Evolutionary conservation across 2,329 filamentous ascomycete genomes (phyloP).

Genomic region (Diaporthe capsici): DNA sequence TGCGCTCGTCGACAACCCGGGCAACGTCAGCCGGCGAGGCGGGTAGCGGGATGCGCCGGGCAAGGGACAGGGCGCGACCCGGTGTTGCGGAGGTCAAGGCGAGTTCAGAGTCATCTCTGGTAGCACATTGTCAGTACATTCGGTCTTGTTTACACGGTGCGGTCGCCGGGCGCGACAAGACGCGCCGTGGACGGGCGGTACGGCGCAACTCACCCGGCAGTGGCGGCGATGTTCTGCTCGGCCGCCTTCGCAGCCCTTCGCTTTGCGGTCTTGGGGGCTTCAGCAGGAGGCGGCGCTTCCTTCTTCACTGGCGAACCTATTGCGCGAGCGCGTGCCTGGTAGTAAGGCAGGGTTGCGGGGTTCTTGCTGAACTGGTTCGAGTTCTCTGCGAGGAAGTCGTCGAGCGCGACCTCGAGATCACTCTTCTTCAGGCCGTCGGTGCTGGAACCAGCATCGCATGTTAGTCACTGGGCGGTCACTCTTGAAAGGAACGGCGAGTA

Average conservation of each 20-base stretch:
- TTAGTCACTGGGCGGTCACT: slow-evolving; percentile 8
- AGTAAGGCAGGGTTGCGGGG: slow-evolving; percentile 80
- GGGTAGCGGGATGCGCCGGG: slow-evolving; percentile 78
- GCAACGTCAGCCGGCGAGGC: slow-evolving; percentile 85
- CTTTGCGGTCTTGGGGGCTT: slow-evolving; percentile 60
- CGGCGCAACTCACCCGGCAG: slow-evolving; percentile 57
- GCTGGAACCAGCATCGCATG: slow-evolving; percentile 58
- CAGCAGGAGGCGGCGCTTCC: slow-evolving; percentile 58
- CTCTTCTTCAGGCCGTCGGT: slow-evolving; percentile 80
- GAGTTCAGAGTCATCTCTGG: slow-evolving; percentile 54
- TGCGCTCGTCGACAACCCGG: slow-evolving; percentile 80
- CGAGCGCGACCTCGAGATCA: slow-evolving; percentile 82
- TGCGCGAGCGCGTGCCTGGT: slow-evolving; percentile 74
- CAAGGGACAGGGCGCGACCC: slow-evolving; percentile 66
- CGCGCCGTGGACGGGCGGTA: slow-evolving; percentile 6
- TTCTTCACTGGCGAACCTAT: slow-evolving; percentile 74
- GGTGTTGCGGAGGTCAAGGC: slow-evolving; percentile 65
- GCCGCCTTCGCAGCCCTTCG: slow-evolving; percentile 61
- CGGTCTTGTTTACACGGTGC: slow-evolving; percentile 28
- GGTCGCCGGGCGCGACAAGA: slow-evolving; percentile 9
- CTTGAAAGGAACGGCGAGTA: background rate
- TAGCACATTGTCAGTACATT: slow-evolving; percentile 28
- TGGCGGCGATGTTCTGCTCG: slow-evolving; percentile 56
- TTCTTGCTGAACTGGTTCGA: slow-evolving; percentile 74
- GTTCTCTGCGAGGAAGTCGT: slow-evolving; percentile 80